These are phyloP conservation scores for Cytospora piceae DNA, from an alignment of 2,329 filamentous ascomycete species.

Conservation along the genomic window DNA sequence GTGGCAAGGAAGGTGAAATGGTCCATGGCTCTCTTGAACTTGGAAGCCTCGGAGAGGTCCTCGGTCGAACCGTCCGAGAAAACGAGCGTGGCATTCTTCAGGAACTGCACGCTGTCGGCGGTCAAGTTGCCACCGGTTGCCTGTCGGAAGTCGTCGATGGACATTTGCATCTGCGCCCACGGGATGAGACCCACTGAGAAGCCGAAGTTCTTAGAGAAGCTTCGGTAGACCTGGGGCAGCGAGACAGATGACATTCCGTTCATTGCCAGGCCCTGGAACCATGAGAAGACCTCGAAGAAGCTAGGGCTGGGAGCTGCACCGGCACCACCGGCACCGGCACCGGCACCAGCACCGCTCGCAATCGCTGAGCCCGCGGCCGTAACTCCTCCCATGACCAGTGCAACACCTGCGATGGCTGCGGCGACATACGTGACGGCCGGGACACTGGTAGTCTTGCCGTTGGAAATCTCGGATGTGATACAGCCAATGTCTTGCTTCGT, in stretches of 20 bases:
- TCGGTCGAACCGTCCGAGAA: constrained; percentile 64
- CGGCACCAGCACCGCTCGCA: constrained; percentile 56
- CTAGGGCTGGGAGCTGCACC: constrained; percentile 74
- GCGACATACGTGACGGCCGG: constrained; percentile 82
- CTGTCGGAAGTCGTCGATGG: constrained; percentile 82
- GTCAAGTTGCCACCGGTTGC: constrained; percentile 87
- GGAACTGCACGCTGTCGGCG: constrained; percentile 72
- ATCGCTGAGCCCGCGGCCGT: constrained; percentile 68
- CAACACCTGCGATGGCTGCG: constrained; percentile 82
- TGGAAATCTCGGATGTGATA: constrained; percentile 78
- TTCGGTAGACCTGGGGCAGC: constrained; percentile 85
- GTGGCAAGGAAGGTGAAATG: constrained; percentile 53
- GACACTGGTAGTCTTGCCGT: constrained; percentile 80
- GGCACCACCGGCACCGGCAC: constrained; percentile 60
- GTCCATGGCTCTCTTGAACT: constrained; percentile 60
- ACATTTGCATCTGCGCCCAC: constrained; percentile 77
- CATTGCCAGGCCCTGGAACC: constrained; percentile 92
- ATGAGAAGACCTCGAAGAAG: constrained; percentile 82
- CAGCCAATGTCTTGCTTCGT: constrained; percentile 70
- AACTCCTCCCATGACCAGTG: constrained; percentile 72
- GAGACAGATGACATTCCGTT: constrained; percentile 95
- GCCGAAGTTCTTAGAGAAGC: constrained; percentile 89
- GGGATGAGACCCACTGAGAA: constrained; percentile 86
- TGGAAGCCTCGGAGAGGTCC: constrained; percentile 42
- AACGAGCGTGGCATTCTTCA: constrained; percentile 76